A percentile compares a stretch with the other conserved stretches of the same genome.
These are phyloP conservation scores for Gleditsia sinensis DNA, from an alignment of 306 rosid genomes.

Conservation along the genomic window DNA sequence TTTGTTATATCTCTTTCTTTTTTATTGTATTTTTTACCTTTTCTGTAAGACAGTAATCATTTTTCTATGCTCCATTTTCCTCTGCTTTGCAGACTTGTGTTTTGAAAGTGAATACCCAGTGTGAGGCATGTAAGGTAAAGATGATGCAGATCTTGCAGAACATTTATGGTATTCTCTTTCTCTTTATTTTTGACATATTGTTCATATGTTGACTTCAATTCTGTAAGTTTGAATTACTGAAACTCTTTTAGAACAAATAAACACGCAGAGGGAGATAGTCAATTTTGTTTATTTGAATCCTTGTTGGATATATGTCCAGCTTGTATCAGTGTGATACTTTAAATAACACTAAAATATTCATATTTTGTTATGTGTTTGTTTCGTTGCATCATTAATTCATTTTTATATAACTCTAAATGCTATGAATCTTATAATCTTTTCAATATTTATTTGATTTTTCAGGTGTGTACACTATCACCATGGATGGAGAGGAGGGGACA, in stretches of 20 bases:
- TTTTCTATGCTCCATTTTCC: neutral
- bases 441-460: no score
- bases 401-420: no score
- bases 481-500: slow-evolving; percentile 41
- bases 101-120: slow-evolving; percentile 42
- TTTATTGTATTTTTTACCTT: neutral
- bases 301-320: no score
- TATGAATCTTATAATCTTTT: no score
- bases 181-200: neutral
- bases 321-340: no score
- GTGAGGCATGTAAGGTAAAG: slow-evolving; percentile 46
- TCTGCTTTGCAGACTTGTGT: slow-evolving; percentile 44
- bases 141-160: slow-evolving; percentile 38
- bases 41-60: neutral
- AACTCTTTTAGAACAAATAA: neutral
- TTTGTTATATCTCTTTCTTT: neutral
- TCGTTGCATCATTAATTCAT: no score
- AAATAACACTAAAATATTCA: no score
- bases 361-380: no score
- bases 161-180: slow-evolving; percentile 38
- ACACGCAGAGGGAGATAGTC: no score
- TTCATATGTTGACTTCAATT: neutral
- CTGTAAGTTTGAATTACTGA: neutral
- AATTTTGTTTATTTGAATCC: no score
- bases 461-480: slow-evolving; percentile 37